Evolutionary conservation across 495 filamentous ascomycete species (phyloP).

Genomic region (Aspergillus coremiiformis): DNA sequence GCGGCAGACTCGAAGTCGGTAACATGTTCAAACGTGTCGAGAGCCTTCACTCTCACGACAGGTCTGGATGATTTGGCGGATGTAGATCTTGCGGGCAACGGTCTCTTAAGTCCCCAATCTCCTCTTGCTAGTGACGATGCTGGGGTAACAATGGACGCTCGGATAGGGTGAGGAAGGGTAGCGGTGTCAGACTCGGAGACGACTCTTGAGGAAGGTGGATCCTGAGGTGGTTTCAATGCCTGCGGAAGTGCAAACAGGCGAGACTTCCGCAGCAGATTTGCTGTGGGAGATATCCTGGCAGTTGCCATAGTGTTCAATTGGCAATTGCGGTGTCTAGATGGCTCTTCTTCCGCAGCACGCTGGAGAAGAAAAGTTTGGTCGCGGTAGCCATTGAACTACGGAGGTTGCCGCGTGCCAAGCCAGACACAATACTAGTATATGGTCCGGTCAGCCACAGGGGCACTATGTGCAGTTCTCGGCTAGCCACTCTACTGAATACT

Average conservation of each 20-base stretch:
- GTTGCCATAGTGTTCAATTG: conserved; percentile 39
- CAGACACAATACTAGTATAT: too few relatives aligned
- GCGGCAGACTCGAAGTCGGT: conserved; percentile 81
- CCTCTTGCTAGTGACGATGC: conserved; percentile 63
- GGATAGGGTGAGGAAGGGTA: conserved; percentile 70
- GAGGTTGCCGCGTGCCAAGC: conserved; percentile 14
- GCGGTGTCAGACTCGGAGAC: conserved; percentile 53
- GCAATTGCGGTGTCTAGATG: conserved; percentile 13
- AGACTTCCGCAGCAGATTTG: conserved; percentile 56
- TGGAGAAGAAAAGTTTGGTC: conserved; percentile 38
- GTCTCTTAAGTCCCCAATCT: conserved; percentile 92
- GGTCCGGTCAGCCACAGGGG: conserved; percentile 8
- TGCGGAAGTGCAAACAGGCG: conserved; percentile 58
- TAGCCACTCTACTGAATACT: too few relatives aligned
- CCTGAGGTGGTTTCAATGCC: conserved; percentile 43
- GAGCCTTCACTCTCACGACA: conserved; percentile 57
- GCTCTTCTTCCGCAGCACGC: conserved; percentile 12
- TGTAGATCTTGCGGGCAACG: conserved; percentile 68
- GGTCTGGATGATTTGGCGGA: conserved; percentile 59
- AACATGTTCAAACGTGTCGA: conserved; percentile 87
- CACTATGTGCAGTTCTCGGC: conserved; percentile 8
- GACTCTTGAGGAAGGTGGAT: conserved; percentile 31
- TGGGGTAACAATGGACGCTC: conserved; percentile 78
- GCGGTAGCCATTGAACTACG: conserved; percentile 2
- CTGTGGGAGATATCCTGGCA: conserved; percentile 50